phyloP scores from a whole-genome alignment of 2,329 filamentous ascomycete species.

The Diaporthe nobilis region DNA sequence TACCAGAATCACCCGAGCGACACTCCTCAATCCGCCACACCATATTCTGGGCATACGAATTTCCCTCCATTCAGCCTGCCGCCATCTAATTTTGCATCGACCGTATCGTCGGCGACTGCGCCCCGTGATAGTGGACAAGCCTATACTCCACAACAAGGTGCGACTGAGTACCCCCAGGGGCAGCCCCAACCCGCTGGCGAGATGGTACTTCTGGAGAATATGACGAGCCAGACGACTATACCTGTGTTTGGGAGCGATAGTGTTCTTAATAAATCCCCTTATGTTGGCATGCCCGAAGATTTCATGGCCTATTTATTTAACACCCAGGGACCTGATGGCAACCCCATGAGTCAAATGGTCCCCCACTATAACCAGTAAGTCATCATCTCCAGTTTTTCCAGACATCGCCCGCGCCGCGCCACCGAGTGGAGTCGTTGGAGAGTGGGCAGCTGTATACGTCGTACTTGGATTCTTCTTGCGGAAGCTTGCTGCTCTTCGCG shows the following conservation, averaged over 20 bases:
- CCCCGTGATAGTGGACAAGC: constrained; percentile 54
- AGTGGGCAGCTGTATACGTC: not conserved
- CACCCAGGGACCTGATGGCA: constrained; percentile 69
- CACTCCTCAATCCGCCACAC: constrained; percentile 59
- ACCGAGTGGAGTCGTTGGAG: not conserved
- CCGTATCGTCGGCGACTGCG: constrained; percentile 55
- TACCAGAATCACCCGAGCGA: constrained; percentile 62
- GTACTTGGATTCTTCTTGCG: not conserved
- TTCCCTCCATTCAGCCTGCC: constrained; percentile 75
- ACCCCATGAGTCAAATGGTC: constrained; percentile 66
- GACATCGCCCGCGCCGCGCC: not conserved
- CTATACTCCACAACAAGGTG: constrained; percentile 48
- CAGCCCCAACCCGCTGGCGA: constrained; percentile 62
- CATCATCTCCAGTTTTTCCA: not conserved
- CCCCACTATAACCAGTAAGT: constrained; percentile 64
- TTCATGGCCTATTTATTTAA: constrained; percentile 90
- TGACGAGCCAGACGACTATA: constrained; percentile 77
- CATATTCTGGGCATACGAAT: constrained; percentile 72
- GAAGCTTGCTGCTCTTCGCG: not conserved
- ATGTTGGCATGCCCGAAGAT: constrained; percentile 86
- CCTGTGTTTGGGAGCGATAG: constrained; percentile 90
- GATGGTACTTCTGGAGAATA: constrained; percentile 73
- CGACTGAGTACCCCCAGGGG: constrained; percentile 61
- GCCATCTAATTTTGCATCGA: constrained; percentile 67
- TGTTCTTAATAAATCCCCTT: constrained; percentile 85